Base-by-base conservation (phyloP, 768 basidiomycete genomes). In the Candolleomyces efflorescens region DNA sequence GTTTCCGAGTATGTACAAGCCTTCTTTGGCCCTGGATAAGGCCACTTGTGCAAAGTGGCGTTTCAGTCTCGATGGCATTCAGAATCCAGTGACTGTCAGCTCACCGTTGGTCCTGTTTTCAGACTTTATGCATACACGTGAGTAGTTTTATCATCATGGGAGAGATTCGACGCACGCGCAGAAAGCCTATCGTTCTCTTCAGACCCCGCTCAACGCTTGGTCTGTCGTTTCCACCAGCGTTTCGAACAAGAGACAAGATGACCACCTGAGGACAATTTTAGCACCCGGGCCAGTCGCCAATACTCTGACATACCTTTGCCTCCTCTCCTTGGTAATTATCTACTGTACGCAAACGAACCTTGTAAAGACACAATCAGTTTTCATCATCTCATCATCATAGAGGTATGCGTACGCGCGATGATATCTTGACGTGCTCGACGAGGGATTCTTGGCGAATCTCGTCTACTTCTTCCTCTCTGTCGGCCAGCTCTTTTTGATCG, bases 281-380 rank as follows among this genome's bases (percentile, higher is more conserved):
- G 47, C 36, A 17, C 20, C 53, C 13, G 6, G n/a, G 24, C 24
- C 26, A 13, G 24, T 38, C 46, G 13, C 12, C 18, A 3, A 43
- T 20, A 32, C 38, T 56, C n/a, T 12, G n/a, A 47, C 65, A 17
- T 61, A 81, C 83, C 65, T 77, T 81, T 1, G 81, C 85, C 71
- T 89, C 88, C 58, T 87, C 83, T 2, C 89, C 90, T 68, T 92
- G 90, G 65, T 83, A 92, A 51, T 86, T 90, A 60, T 92, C 89
- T 1, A 92, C 81, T 0, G 89, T 91, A 5, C 90, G 80, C 5
- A 92, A 72, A 7, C 81, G 78, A 43, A 90, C 81, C 87, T 89
- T 2, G 51, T 15, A 13, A 32, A 27, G 22, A 27, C 27, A 53
- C 54, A 13, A 24, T 45, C 48, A 47, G 32, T 1, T 36, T 51